These are phyloP conservation scores for Globisporangium sylvaticum DNA, from an alignment of 352 stramenopile species.

Conservation along the genomic window DNA sequence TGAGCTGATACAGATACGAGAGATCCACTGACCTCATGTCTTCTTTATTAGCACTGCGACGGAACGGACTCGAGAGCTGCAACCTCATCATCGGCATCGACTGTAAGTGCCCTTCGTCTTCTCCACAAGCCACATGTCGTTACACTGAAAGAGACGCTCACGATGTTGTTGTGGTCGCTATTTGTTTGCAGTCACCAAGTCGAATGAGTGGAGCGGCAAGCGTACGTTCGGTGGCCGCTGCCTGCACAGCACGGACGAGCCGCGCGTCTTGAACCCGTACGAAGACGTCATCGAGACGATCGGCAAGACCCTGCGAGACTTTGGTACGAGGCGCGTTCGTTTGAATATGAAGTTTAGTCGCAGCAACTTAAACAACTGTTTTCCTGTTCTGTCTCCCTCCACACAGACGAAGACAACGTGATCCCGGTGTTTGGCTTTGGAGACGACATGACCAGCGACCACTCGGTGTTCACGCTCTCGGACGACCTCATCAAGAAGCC, in stretches of 20 bases:
- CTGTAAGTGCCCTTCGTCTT: conserved; percentile 39
- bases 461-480: conserved; percentile 73
- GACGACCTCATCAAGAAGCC: conserved; percentile 21
- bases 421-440: conserved; percentile 86
- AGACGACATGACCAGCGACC: conserved; percentile 73
- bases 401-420: conserved; percentile 76
- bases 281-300: conserved; percentile 84
- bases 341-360: not conserved
- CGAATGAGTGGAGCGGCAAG: conserved; percentile 88
- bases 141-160: not conserved
- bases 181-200: conserved; percentile 70
- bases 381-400: not conserved
- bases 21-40: not conserved
- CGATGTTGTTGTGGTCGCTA: too few relatives aligned
- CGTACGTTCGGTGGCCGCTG: conserved; percentile 65
- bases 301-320: conserved; percentile 62
- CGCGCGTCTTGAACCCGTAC: conserved; percentile 60
- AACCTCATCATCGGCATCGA: conserved; percentile 86
- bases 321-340: conserved; percentile 36
- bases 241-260: conserved; percentile 64
- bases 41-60: conserved; percentile 40
- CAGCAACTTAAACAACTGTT: not conserved
- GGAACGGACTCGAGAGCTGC: conserved; percentile 77
- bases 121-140: not conserved
- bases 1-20: not conserved